Evolutionary conservation across 2,329 filamentous ascomycete species (phyloP), one percentile per base, ranked within the genome.

Genomic region (Blastomyces silverae): DNA sequence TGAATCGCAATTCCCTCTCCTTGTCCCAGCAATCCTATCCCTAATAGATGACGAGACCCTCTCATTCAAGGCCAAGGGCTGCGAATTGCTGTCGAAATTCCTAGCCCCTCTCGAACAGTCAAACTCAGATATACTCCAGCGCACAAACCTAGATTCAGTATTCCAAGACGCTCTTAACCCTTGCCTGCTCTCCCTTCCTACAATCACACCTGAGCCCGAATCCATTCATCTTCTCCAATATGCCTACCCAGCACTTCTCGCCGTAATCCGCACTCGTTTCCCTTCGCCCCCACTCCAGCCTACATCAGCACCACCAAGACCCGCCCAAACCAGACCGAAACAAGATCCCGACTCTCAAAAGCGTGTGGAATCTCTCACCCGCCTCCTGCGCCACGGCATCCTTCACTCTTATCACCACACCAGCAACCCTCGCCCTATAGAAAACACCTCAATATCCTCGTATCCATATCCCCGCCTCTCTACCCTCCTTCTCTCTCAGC

Each of bases 121-220:
- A 62, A 70, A 72, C 62, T 79, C 76, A 2, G 74, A 76, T 58
- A 78, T 80, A 20, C 72, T 81, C 8, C 70, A 69, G 22, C 74
- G 76, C 28, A 80, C 77, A 8, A 80, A 80, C 63, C 72, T 81
- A 20, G 74, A 74, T 34, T 78, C 78, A 2, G 79, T 80, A 63
- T 80, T 80, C 66, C 73, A 78, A 70, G 78, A 80, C 53, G 78
- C 78, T 31, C 67, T 81, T 44, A 73, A 71, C 20, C 89, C 91
- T 0, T 86, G 87, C 46, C 82, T 96, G n/a, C 82, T 88, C 8
- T 90, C 87, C 70, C 81, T 96, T 6, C 92, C 93, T 0, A 85
- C 83, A 15, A 79, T 96, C 53, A 96, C 91, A 0, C 86, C 89
- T 0, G 88, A 90, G 71, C 73, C 81, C 0, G 89, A 94, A 64